Conservation (phyloP, 495 filamentous ascomycete genomes). For the Penicillium angulare region DNA sequence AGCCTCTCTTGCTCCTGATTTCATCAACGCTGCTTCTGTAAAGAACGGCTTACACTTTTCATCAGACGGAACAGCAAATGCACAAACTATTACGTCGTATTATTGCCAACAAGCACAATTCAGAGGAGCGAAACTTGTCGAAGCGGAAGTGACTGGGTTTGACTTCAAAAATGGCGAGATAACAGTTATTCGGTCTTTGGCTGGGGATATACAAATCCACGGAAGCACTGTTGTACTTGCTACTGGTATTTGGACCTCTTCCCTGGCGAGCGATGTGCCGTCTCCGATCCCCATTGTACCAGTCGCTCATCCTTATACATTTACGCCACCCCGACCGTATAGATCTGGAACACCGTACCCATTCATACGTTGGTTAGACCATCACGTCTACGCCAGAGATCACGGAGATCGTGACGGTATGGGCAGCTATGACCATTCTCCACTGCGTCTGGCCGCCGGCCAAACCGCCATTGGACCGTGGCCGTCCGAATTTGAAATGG, state of each 20-base stretch:
- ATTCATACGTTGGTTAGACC: slow-evolving; percentile 33
- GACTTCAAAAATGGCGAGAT: not conserved
- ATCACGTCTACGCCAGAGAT: slow-evolving; percentile 37
- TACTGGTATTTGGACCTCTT: slow-evolving; percentile 31
- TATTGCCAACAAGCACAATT: slow-evolving; percentile 33
- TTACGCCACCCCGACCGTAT: slow-evolving; percentile 13
- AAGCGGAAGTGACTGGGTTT: slow-evolving; percentile 21
- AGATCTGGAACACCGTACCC: slow-evolving; percentile 17
- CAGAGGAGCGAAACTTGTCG: slow-evolving; percentile 23
- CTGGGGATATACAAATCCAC: slow-evolving; percentile 21
- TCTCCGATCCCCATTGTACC: slow-evolving; percentile 31
- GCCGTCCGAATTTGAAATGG: slow-evolving; percentile 23
- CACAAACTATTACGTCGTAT: slow-evolving; percentile 22
- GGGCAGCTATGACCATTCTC: slow-evolving; percentile 33
- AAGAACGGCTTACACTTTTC: slow-evolving; percentile 21
- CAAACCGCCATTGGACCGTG: slow-evolving; percentile 27
- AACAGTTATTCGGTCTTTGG: slow-evolving; percentile 10
- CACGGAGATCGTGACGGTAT: slow-evolving; percentile 32
- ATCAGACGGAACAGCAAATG: slow-evolving; percentile 31
- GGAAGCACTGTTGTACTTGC: slow-evolving; percentile 27
- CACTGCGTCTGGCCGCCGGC: slow-evolving; percentile 18
- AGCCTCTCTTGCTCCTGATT: slow-evolving; percentile 25
- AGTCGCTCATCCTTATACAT: slow-evolving; percentile 37
- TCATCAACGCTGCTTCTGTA: slow-evolving; percentile 23
- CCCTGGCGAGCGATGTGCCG: slow-evolving; percentile 18